Conservation (phyloP, 2,329 filamentous ascomycete genomes). For the Stylonectria norvegica region DNA sequence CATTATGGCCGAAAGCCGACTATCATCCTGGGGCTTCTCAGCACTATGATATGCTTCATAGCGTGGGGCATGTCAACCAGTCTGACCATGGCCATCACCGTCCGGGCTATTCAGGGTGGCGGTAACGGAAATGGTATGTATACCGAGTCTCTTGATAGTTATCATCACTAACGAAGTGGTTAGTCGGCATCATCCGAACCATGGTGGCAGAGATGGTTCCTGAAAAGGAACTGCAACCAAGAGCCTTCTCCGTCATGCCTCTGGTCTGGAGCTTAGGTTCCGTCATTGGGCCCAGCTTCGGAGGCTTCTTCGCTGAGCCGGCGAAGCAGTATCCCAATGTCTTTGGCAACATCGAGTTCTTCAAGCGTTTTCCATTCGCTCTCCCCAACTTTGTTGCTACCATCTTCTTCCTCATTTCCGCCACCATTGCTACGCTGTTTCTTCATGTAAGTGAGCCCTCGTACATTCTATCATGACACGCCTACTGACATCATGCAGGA, state of each 20-base stretch:
- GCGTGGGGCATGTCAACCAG: constrained; percentile 81
- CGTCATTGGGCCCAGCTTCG: constrained; percentile 84
- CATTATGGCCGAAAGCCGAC: constrained; percentile 76
- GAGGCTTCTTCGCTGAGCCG: constrained; percentile 81
- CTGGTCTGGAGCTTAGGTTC: constrained; percentile 83
- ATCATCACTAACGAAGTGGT: constrained; percentile 2
- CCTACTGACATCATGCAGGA: constrained; percentile 49
- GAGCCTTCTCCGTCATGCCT: constrained; percentile 91
- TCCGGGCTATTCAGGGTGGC: constrained; percentile 74
- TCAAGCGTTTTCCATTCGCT: constrained; percentile 75
- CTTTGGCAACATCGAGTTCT: constrained; percentile 64
- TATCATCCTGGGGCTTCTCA: constrained; percentile 69
- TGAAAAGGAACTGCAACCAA: constrained; percentile 78
- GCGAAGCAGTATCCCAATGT: constrained; percentile 67
- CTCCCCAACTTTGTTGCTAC: constrained; percentile 80
- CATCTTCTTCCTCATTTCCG: constrained; percentile 72
- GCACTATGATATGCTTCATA: constrained; percentile 77
- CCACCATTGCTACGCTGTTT: constrained; percentile 72
- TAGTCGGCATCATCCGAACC: constrained; percentile 84
- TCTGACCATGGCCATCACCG: constrained; percentile 73
- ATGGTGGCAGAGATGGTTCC: constrained; percentile 93
- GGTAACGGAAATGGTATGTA: constrained; percentile 76
- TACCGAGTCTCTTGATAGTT: not conserved
- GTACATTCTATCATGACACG: not conserved
- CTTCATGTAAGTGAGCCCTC: constrained; percentile 53